Percentiles rank a stretch among this genome's conserved stretches.
These are phyloP conservation scores for Trichodelitschia bisporula DNA, from an alignment of 495 filamentous ascomycete genomes.

Conservation along the genomic window DNA sequence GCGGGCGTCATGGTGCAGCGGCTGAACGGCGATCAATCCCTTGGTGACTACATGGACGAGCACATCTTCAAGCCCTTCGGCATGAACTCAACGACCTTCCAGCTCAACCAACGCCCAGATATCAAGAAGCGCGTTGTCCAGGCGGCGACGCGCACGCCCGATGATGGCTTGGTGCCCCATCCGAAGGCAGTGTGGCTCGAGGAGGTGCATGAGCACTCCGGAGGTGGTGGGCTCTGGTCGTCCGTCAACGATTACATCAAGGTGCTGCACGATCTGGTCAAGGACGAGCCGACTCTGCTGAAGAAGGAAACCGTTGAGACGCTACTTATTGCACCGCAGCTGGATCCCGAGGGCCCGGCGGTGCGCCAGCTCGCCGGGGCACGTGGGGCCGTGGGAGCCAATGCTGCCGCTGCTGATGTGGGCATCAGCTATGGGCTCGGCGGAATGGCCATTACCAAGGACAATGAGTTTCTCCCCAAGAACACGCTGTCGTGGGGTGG, in stretches of 20 bases:
- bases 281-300: neutral
- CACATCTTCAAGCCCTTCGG: constrained; percentile 9
- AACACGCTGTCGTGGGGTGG: constrained; percentile 8
- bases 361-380: too few species aligned
- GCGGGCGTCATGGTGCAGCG: constrained; percentile 21
- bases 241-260: neutral
- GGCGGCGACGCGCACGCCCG: constrained; percentile 1
- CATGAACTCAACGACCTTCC: constrained; percentile 8
- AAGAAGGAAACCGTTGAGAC: neutral
- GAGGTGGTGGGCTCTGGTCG: neutral
- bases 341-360: too few species aligned
- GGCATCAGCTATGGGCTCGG: constrained; percentile 4
- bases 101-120: constrained; percentile 2
- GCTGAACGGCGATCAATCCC: neutral
- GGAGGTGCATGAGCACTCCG: neutral
- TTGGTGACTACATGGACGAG: constrained; percentile 8
- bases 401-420: neutral
- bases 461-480: constrained; percentile 8
- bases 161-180: constrained; percentile 1
- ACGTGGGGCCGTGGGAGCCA: too few species aligned
- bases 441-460: constrained; percentile 2
- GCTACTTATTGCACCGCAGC: too few species aligned
- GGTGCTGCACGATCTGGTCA: neutral
- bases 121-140: constrained; percentile 4
- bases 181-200: constrained; percentile 1